phyloP scores from a whole-genome alignment of 768 basidiomycete genomes.

The Phlebiopsis gigantea region DNA sequence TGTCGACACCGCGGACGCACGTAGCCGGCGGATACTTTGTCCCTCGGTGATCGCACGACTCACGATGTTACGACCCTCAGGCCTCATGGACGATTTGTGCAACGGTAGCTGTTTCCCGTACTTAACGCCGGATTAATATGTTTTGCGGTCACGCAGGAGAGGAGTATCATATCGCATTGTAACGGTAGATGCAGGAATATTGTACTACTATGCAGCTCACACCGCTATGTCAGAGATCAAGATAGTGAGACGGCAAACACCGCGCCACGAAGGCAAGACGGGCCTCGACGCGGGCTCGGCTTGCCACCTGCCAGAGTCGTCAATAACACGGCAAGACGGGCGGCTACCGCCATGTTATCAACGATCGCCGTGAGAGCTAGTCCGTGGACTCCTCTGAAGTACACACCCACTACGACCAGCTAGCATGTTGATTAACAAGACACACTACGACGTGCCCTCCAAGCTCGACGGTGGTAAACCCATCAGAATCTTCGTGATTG shows the following conservation, averaged over 20 bases:
- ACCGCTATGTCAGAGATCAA: background rate
- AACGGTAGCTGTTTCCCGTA: background rate
- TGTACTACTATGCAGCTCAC: background rate
- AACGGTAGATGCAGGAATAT: background rate
- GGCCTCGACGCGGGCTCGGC: no score
- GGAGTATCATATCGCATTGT: no score
- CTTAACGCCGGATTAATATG: background rate
- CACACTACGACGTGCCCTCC: constrained; percentile 71
- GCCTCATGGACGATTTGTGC: background rate
- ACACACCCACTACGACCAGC: background rate
- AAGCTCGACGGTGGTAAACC: constrained; percentile 58
- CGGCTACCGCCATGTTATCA: background rate
- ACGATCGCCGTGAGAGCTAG: constrained; percentile 2
- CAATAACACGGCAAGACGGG: no score
- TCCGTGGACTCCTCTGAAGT: background rate
- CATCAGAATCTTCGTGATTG: constrained; percentile 78
- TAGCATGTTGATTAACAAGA: constrained; percentile 77
- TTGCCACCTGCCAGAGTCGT: no score
- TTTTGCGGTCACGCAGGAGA: no score
- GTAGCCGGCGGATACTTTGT: background rate
- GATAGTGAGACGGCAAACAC: background rate
- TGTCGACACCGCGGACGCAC: constrained; percentile 1
- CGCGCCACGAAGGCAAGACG: constrained; percentile 6
- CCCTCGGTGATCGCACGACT: background rate
- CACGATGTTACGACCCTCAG: no score